These are phyloP conservation scores for Coriolopsis trogii DNA, from an alignment of 1,284 basidiomycete genomes.

Conservation along the genomic window DNA sequence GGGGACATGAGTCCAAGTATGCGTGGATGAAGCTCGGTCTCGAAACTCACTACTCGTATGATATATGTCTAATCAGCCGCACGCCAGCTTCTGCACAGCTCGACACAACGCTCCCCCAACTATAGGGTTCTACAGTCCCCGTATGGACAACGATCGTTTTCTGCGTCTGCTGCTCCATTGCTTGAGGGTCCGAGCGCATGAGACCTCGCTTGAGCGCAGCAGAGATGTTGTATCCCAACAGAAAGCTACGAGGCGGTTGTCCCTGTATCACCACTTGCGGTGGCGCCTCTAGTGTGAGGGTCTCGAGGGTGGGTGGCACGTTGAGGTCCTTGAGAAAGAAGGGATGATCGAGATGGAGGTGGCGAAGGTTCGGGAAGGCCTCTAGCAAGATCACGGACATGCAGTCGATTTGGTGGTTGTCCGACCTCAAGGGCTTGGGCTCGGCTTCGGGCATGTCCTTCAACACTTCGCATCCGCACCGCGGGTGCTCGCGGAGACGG, in stretches of 20 bases:
- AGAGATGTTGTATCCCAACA: not conserved
- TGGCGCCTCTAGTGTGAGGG: conserved; percentile 13
- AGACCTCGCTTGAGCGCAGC: conserved; percentile 1
- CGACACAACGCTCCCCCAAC: not conserved
- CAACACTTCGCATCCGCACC: too few species aligned
- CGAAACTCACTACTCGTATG: too few species aligned
- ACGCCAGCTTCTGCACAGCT: conserved; percentile 1
- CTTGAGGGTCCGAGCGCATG: not conserved
- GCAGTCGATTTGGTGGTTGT: too few species aligned
- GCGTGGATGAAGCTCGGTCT: too few species aligned
- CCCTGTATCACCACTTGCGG: not conserved
- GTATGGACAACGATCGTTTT: not conserved
- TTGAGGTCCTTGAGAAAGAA: conserved; percentile 8
- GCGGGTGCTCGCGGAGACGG: too few species aligned
- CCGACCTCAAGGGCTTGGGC: too few species aligned
- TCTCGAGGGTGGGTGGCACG: conserved; percentile 9
- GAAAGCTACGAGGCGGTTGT: not conserved
- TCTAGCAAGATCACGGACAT: too few species aligned
- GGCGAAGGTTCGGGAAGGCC: conserved; percentile 4
- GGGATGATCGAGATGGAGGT: conserved; percentile 5
- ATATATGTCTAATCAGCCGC: not conserved
- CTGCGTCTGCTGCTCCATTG: too few species aligned
- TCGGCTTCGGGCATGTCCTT: too few species aligned
- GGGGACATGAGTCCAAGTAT: too few species aligned
- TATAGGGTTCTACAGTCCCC: not conserved